These are phyloP conservation scores for Jamesozyma jinghongensis DNA, from an alignment of 805 yeast species.

Conservation along the genomic window DNA sequence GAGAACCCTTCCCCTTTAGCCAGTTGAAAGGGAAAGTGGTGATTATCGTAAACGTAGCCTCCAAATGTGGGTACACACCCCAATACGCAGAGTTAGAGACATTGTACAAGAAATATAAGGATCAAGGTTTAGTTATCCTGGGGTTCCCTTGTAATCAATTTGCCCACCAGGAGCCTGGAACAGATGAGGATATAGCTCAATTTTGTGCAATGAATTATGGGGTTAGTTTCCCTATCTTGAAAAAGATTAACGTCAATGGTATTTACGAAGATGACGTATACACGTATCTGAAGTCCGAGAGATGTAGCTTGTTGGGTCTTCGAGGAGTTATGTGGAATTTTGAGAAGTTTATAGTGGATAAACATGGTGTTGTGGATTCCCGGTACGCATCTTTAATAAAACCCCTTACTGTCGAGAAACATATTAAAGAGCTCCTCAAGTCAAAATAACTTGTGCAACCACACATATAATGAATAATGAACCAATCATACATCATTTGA, in stretches of 20 bases:
- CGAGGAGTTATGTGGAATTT: slow-evolving; percentile 73
- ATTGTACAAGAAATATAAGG: slow-evolving; percentile 54
- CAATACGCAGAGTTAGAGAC: slow-evolving; percentile 68
- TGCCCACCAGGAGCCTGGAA: slow-evolving; percentile 69
- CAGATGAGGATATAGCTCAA: slow-evolving; percentile 56
- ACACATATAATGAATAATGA: no score
- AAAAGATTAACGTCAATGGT: slow-evolving; percentile 87
- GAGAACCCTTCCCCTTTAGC: slow-evolving; percentile 48
- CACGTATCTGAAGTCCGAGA: slow-evolving; percentile 60
- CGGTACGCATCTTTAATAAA: slow-evolving; percentile 64
- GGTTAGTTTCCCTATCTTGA: slow-evolving; percentile 81
- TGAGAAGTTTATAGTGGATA: slow-evolving; percentile 56
- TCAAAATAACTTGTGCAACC: no score
- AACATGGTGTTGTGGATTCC: slow-evolving; percentile 43
- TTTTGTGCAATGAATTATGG: slow-evolving; percentile 79
- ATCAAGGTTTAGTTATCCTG: slow-evolving; percentile 53
- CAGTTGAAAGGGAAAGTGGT: slow-evolving; percentile 73
- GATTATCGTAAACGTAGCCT: slow-evolving; percentile 79
- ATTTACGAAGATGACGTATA: slow-evolving; percentile 69
- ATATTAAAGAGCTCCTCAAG: slow-evolving; percentile 38
- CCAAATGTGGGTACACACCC: slow-evolving; percentile 73
- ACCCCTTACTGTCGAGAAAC: slow-evolving; percentile 52
- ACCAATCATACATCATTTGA: no score
- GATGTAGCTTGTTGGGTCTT: slow-evolving; percentile 55
- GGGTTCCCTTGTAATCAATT: slow-evolving; percentile 94